phyloP scores from a whole-genome alignment of 345 rosid genomes.

The Moringa oleifera region DNA sequence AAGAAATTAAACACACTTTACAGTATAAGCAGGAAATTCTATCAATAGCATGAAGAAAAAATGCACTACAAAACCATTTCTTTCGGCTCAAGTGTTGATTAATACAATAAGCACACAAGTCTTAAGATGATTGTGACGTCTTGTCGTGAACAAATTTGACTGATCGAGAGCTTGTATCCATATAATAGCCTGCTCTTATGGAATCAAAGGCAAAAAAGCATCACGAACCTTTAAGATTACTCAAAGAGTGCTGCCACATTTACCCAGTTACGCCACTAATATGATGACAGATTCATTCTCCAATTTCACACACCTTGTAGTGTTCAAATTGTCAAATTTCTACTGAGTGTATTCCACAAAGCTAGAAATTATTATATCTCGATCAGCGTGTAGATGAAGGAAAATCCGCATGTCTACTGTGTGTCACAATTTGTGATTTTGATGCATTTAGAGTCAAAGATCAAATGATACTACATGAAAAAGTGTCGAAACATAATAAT shows the following conservation, averaged over 20 bases:
- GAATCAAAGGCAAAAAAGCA: too few relatives aligned
- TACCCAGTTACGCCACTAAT: neutral
- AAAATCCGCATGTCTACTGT: neutral
- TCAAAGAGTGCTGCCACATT: conserved; percentile 14
- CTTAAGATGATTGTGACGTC: conserved; percentile 25
- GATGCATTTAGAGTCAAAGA: conserved; percentile 20
- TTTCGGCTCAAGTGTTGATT: conserved; percentile 46
- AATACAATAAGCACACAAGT: conserved; percentile 24
- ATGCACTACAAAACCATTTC: conserved; percentile 37
- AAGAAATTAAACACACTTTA: conserved; percentile 22
- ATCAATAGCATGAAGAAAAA: conserved; percentile 32
- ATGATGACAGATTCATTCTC: neutral
- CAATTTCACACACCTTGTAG: neutral
- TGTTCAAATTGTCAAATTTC: conserved; percentile 9
- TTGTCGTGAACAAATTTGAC: conserved; percentile 19
- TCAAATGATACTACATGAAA: conserved; percentile 19
- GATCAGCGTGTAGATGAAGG: conserved; percentile 4
- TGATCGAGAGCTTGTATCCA: neutral
- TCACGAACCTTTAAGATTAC: conserved; percentile 4
- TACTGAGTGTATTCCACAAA: conserved; percentile 6
- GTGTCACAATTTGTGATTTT: neutral
- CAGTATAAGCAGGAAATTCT: conserved; percentile 13
- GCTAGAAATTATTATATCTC: conserved; percentile 5
- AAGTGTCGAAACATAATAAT: too few relatives aligned
- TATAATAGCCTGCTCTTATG: too few relatives aligned